These are phyloP conservation scores for Sindora glabra DNA, from an alignment of 306 rosid genomes.

Conservation along the genomic window DNA sequence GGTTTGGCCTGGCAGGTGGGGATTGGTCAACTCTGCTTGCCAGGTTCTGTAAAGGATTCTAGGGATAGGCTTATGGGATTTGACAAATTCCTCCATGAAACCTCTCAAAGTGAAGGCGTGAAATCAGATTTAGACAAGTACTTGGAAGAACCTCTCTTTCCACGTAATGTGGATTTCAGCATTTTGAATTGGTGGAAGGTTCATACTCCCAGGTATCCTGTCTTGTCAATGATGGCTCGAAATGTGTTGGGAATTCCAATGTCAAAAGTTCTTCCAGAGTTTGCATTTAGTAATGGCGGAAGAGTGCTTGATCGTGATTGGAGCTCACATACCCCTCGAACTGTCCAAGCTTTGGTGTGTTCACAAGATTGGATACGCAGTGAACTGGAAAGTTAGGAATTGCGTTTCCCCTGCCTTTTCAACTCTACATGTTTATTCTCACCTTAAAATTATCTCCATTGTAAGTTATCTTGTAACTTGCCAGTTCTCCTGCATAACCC, in stretches of 20 bases:
- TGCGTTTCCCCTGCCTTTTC: constrained; percentile 12
- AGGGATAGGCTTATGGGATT: constrained; percentile 91
- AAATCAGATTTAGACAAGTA: constrained; percentile 91
- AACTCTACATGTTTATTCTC: constrained; percentile 31
- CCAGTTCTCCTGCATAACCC: constrained; percentile 8
- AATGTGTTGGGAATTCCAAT: constrained; percentile 78
- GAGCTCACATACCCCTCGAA: constrained; percentile 59
- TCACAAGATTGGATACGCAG: constrained; percentile 93
- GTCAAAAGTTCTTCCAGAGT: constrained; percentile 61
- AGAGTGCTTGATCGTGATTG: constrained; percentile 69
- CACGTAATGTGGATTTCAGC: constrained; percentile 71
- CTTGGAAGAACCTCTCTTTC: constrained; percentile 93
- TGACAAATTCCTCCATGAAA: constrained; percentile 84
- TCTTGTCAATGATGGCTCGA: constrained; percentile 94
- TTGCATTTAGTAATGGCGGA: constrained; percentile 44
- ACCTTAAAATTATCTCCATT: background rate
- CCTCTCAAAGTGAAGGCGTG: constrained; percentile 61
- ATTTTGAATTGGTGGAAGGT: constrained; percentile 96
- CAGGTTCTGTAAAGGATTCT: constrained; percentile 48
- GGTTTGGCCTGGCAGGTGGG: constrained; percentile 74
- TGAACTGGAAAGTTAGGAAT: constrained; percentile 70
- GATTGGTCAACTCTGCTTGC: constrained; percentile 36
- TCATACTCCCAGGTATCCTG: constrained; percentile 92
- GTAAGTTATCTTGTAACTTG: constrained; percentile 30
- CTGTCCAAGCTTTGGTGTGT: constrained; percentile 87